Conservation (phyloP, 2,329 filamentous ascomycete genomes). For the Talaromyces sp. region DNA sequence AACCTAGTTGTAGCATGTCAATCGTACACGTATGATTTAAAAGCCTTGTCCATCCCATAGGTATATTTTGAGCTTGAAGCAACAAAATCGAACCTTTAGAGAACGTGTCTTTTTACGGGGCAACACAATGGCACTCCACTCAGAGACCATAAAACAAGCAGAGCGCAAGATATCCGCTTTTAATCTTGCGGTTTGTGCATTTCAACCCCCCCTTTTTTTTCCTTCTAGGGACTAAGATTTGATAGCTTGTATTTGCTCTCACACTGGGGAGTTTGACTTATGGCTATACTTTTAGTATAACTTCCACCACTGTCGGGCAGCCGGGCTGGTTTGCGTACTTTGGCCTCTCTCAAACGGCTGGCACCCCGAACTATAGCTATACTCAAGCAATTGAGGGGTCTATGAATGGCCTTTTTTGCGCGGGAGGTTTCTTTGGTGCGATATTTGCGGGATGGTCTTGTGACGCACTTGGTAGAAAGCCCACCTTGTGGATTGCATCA, state of each 20-base stretch:
- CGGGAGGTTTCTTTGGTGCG: slow-evolving; percentile 12
- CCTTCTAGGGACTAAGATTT: neutral
- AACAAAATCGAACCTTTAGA: too few relatives aligned
- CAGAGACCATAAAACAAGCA: too few relatives aligned
- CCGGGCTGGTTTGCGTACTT: neutral
- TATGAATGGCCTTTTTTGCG: slow-evolving; percentile 12
- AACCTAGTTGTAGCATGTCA: too few relatives aligned
- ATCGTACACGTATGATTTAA: too few relatives aligned
- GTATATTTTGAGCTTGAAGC: too few relatives aligned
- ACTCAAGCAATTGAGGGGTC: neutral
- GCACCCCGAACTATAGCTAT: neutral
- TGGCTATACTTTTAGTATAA: slow-evolving; percentile 3
- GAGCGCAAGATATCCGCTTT: neutral
- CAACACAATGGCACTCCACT: too few relatives aligned
- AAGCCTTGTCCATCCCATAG: too few relatives aligned
- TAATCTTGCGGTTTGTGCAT: neutral
- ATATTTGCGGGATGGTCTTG: slow-evolving; percentile 14
- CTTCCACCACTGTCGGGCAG: slow-evolving; percentile 1
- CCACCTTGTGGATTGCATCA: slow-evolving; percentile 1
- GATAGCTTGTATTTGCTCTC: neutral
- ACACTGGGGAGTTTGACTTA: slow-evolving; percentile 1
- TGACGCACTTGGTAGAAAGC: slow-evolving; percentile 13
- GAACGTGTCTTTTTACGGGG: too few relatives aligned
- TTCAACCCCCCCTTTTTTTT: neutral
- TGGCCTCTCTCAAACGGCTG: neutral